Base-by-base conservation (phyloP, 495 filamentous ascomycete species). In the Aspergillus steynii region DNA sequence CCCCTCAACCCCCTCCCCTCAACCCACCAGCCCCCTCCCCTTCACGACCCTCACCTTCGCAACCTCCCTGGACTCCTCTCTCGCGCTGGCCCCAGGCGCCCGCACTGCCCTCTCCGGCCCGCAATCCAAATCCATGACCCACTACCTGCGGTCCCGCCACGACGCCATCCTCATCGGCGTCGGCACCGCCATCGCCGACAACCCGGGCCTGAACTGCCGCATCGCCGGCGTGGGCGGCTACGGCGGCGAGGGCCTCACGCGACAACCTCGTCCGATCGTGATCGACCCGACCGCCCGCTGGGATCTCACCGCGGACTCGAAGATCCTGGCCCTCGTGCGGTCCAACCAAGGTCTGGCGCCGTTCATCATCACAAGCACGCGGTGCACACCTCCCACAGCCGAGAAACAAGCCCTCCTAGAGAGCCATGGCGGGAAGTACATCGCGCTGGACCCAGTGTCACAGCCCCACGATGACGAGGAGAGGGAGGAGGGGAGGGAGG, bases 11-110 rank as follows among this genome's bases (percentile, higher is more conserved):
- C 65, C 60, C 8, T 6, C 37, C 28, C 58, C 48, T 50, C 26
- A 55, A 37, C 27, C 59, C 42, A 50, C 51, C 51, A 20, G 28
- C 51, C 29, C 28, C 15, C 73, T 67, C 62, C 80, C 71, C 65
- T 88, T 66, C 63, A 75, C 74, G n/a, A 98, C 94, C n/a, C 80
- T 98, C 56, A 96, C 94, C 55, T 98, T 90, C 72, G 94, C 94
- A 47, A 86, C 86, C 28, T 96, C 92, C 2, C 85, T 98, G 53
- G 94, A 98, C 72, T 87, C 87, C 14, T 82, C 84, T 29, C 73
- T 98, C 49, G 82, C 91, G 6, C 74, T 93, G 4, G 79, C 86
- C 0, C 92, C 91, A 0, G 92, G 92, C 25, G 75, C 82, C 42
- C 88, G 86, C 59, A 97, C 93, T 2, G 71, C 79, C 0, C 86